phyloP scores from a whole-genome alignment of 169 alveolate genomes.

The Eimeria mitis region DNA sequence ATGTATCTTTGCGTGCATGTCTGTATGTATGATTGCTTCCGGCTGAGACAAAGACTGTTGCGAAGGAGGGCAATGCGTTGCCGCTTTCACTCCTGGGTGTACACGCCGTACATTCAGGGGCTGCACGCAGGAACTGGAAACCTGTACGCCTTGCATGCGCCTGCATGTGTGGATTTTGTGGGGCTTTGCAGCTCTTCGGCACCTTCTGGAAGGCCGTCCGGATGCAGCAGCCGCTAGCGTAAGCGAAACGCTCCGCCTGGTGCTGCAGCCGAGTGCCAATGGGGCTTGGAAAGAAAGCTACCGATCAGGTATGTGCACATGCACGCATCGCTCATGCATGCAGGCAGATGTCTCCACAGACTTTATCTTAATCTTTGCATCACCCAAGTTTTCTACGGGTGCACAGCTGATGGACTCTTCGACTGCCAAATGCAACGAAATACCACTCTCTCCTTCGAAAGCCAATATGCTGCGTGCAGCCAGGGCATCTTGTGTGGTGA shows the following conservation, averaged over 20 bases:
- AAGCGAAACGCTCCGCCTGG: constrained; percentile 88
- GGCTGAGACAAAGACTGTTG: not conserved
- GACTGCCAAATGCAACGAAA: not conserved
- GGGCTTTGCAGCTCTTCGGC: constrained; percentile 74
- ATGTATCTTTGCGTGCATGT: not conserved
- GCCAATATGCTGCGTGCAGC: not conserved
- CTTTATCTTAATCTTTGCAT: not conserved
- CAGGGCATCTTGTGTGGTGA: not conserved
- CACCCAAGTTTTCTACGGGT: not conserved
- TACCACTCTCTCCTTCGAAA: not conserved
- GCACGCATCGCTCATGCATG: no score
- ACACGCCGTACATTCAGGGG: not conserved
- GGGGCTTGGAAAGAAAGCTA: constrained; percentile 94
- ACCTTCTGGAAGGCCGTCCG: constrained; percentile 57
- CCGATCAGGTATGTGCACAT: constrained; percentile 89
- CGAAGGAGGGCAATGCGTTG: not conserved
- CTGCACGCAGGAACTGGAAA: not conserved
- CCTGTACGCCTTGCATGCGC: not conserved
- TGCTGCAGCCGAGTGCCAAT: constrained; percentile 94
- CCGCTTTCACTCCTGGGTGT: not conserved
- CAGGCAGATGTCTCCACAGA: not conserved
- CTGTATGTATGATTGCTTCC: no score
- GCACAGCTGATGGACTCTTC: not conserved
- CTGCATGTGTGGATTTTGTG: not conserved
- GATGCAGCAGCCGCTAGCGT: constrained; percentile 75